Evolutionary conservation across 2,329 filamentous ascomycete species (phyloP).

Genomic region (Fusarium sp.): DNA sequence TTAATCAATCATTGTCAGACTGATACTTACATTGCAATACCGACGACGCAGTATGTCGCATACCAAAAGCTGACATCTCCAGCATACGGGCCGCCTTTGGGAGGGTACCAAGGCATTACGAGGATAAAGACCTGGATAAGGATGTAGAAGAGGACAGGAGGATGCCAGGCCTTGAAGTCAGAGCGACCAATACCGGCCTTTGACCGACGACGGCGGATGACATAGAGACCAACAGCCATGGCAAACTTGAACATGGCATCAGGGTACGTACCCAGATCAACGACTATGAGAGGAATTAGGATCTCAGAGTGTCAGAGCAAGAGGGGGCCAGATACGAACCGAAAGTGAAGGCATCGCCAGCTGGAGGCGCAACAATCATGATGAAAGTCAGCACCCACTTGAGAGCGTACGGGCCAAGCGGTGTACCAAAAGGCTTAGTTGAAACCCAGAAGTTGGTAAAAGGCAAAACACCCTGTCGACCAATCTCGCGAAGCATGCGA

Average conservation of each 20-base stretch:
- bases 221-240: constrained; percentile 65
- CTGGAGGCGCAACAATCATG: constrained; percentile 68
- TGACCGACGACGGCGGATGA: constrained; percentile 65
- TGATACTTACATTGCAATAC: constrained; percentile 69
- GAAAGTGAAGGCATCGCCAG: constrained; percentile 72
- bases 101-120: constrained; percentile 78
- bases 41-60: constrained; percentile 72
- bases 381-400: constrained; percentile 67
- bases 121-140: constrained; percentile 69
- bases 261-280: constrained; percentile 68
- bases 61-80: constrained; percentile 80
- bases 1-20: accelerated
- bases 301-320: accelerated
- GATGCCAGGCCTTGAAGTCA: constrained; percentile 68
- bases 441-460: constrained; percentile 70
- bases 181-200: constrained; percentile 58
- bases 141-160: constrained; percentile 67
- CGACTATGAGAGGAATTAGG: constrained; percentile 55
- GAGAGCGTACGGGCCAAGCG: constrained; percentile 65
- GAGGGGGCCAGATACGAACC: constrained; percentile 44
- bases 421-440: constrained; percentile 70
- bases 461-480: constrained; percentile 68
- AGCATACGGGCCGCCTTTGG: constrained; percentile 63
- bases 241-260: constrained; percentile 65
- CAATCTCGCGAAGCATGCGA: constrained; percentile 68